Evolutionary conservation across 306 rosid genomes (phyloP).

Genomic region (Vigna hirtella): DNA sequence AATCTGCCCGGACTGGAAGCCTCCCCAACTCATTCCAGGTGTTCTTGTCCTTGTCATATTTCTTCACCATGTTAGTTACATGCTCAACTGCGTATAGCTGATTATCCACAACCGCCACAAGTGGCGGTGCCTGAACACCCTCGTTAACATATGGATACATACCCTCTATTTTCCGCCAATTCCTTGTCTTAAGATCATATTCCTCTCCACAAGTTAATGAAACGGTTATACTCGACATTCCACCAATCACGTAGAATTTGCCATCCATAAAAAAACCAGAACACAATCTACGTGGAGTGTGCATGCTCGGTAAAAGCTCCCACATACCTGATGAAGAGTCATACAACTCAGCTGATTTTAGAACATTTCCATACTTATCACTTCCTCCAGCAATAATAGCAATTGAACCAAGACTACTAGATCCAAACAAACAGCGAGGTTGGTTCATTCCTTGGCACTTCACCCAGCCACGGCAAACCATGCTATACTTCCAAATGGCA

Average conservation of each 20-base stretch:
- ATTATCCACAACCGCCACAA: constrained; percentile 91
- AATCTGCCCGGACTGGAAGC: constrained; percentile 90
- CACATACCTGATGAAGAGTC: constrained; percentile 73
- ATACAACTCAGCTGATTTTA: constrained; percentile 78
- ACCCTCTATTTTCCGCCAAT: constrained; percentile 80
- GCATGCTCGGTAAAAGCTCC: constrained; percentile 83
- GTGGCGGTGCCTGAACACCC: constrained; percentile 96
- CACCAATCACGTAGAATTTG: constrained; percentile 93
- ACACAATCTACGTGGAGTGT: constrained; percentile 83
- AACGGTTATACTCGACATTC: constrained; percentile 78
- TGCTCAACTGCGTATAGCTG: constrained; percentile 83
- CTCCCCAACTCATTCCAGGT: constrained; percentile 84
- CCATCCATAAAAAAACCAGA: constrained; percentile 89
- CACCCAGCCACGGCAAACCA: constrained; percentile 67
- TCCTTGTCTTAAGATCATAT: constrained; percentile 70
- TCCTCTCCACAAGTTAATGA: constrained; percentile 95
- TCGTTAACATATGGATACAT: constrained; percentile 84
- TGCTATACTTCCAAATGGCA: constrained; percentile 87
- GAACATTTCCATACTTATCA: constrained; percentile 77
- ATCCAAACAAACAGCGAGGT: constrained; percentile 93
- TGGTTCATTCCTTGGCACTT: constrained; percentile 81
- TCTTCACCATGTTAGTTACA: constrained; percentile 87
- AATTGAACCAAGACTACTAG: constrained; percentile 80
- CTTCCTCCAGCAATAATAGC: constrained; percentile 92
- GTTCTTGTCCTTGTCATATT: constrained; percentile 77